phyloP scores from a whole-genome alignment of 306 rosid species.

The Erythrophleum fordii region DNA sequence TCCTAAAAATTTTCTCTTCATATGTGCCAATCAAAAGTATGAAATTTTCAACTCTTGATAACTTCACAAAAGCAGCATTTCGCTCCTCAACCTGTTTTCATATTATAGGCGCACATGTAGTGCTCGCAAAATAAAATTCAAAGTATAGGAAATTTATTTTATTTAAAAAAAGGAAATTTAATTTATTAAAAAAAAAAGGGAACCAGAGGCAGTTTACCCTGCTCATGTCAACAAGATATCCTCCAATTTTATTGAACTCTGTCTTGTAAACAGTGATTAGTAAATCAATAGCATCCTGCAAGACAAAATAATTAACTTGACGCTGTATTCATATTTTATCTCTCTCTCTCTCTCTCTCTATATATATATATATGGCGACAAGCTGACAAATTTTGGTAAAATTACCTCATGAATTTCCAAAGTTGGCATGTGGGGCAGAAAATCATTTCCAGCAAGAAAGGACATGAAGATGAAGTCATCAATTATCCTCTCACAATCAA shows the following conservation, averaged over 20 bases:
- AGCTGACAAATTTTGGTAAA: not conserved
- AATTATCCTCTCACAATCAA: constrained; percentile 57
- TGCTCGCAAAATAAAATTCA: not conserved
- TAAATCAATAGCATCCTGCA: constrained; percentile 56
- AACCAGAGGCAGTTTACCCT: constrained; percentile 39
- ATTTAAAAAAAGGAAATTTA: no score
- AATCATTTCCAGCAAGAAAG: constrained; percentile 67
- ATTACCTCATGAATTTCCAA: constrained; percentile 56
- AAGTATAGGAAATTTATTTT: not conserved
- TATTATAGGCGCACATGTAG: not conserved
- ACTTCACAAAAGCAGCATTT: constrained; percentile 42
- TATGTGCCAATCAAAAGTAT: constrained; percentile 48
- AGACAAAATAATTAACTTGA: not conserved
- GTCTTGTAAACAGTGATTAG: constrained; percentile 53
- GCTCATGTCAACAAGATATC: constrained; percentile 56
- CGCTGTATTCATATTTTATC: not conserved
- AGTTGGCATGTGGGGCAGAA: constrained; percentile 67
- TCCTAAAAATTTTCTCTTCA: constrained; percentile 59
- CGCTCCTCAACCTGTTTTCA: constrained; percentile 44
- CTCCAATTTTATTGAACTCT: constrained; percentile 56
- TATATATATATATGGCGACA: no score
- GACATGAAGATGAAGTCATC: constrained; percentile 69
- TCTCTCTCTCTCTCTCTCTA: no score
- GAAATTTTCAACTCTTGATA: constrained; percentile 62
- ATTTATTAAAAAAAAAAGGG: not conserved